Evolutionary conservation across 2,329 filamentous ascomycete genomes (phyloP).

Genomic region (Hypoxylon sp.): DNA sequence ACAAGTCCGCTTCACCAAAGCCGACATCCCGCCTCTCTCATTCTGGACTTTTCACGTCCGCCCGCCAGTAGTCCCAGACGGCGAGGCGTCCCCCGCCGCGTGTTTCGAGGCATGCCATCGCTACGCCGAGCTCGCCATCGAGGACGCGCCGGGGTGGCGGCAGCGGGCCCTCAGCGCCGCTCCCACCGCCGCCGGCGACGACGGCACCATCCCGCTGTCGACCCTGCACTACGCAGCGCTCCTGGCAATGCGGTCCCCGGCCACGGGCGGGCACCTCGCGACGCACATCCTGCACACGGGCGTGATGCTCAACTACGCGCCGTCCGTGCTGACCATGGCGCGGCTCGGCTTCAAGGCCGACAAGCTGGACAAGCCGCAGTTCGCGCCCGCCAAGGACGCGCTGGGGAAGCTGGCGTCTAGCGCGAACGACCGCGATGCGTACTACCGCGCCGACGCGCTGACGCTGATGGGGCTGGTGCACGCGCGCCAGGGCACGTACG

Average conservation of each 20-base stretch:
- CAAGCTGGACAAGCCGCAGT: conserved; percentile 39
- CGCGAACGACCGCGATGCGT: conserved; percentile 25
- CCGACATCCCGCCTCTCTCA: conserved; percentile 50
- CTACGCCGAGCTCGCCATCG: conserved; percentile 49
- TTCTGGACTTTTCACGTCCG: conserved; percentile 48
- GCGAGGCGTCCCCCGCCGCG: conserved; percentile 48
- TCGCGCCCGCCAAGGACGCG: conserved; percentile 39
- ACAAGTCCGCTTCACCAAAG: conserved; percentile 46
- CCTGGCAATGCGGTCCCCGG: conserved; percentile 45
- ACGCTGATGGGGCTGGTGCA: conserved; percentile 56
- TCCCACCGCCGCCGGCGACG: conserved; percentile 5
- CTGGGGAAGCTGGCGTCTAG: conserved; percentile 43
- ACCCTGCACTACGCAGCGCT: conserved; percentile 56
- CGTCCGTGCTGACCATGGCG: conserved; percentile 56
- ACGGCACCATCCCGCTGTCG: conserved; percentile 37
- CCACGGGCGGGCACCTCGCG: conserved; percentile 45
- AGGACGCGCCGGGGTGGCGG: conserved; percentile 48
- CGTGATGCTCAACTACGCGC: conserved; percentile 54
- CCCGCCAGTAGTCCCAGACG: conserved; percentile 32
- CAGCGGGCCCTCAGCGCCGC: conserved; percentile 30
- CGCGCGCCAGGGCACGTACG: conserved; percentile 30
- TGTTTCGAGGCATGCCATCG: conserved; percentile 44
- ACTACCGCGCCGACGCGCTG: conserved; percentile 55
- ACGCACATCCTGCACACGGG: conserved; percentile 57
- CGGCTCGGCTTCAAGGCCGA: conserved; percentile 42